A percentile compares a stretch with the other conserved stretches of the same genome.
Evolutionary conservation across 768 basidiomycete genomes (phyloP).

Genomic region (Xanthoconium purpureum): DNA sequence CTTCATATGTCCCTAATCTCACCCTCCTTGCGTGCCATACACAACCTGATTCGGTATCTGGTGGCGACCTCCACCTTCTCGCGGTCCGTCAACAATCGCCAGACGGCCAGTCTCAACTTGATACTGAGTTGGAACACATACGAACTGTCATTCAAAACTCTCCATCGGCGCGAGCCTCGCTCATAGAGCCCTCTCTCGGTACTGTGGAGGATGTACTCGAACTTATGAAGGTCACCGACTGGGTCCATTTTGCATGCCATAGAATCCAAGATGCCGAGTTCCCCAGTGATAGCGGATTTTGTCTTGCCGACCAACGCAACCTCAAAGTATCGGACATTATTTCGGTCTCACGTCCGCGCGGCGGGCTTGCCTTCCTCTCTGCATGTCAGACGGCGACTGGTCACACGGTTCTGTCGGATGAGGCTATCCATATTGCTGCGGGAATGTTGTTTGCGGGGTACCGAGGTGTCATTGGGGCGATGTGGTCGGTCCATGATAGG

Average conservation of each 20-base stretch:
- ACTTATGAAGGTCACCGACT: not conserved
- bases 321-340: not conserved
- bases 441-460: slow-evolving; percentile 36
- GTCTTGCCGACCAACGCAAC: not conserved
- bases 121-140: slow-evolving; percentile 25
- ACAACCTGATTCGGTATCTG: not conserved
- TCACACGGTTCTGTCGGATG: not conserved
- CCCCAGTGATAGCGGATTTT: not conserved
- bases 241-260: not conserved
- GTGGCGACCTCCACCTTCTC: not conserved
- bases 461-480: slow-evolving; percentile 3
- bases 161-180: not conserved
- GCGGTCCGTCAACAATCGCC: slow-evolving; percentile 13
- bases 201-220: slow-evolving; percentile 14
- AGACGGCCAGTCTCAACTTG: slow-evolving; percentile 8
- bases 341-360: not conserved
- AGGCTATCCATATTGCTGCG: not conserved
- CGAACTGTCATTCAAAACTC: not conserved
- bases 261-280: not conserved
- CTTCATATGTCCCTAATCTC: not conserved
- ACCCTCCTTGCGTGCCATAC: slow-evolving; percentile 11
- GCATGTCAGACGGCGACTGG: not conserved
- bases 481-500: not conserved
- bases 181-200: not conserved
- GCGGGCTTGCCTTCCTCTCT: not conserved